Evolutionary conservation across 192 early-diverging fungal genomes (phyloP).

Genomic region (Coemansia sp.): DNA sequence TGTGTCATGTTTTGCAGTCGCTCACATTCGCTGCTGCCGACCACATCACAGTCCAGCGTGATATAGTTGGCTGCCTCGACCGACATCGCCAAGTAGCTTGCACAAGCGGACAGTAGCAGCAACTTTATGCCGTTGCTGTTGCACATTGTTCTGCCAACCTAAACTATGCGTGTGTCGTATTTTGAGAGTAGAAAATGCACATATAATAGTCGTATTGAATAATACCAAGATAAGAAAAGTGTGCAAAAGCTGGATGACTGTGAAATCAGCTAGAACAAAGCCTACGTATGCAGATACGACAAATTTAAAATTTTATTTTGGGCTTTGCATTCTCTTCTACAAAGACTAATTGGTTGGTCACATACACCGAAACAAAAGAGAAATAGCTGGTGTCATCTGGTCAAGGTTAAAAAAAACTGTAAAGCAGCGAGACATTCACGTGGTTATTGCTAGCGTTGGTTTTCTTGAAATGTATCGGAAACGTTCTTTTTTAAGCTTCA

Average conservation of each 20-base stretch:
- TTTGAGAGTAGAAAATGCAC: background rate
- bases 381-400: background rate
- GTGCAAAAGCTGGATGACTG: background rate
- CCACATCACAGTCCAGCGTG: constrained; percentile 6
- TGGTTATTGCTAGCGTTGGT: background rate
- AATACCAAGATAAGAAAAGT: background rate
- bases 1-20: background rate
- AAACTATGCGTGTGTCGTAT: background rate
- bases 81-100: background rate
- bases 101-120: background rate
- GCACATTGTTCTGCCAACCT: background rate
- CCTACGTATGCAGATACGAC: no score
- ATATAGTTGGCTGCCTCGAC: constrained; percentile 1
- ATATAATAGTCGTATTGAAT: background rate
- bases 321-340: background rate
- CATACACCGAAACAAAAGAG: background rate
- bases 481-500: no score
- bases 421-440: background rate
- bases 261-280: no score
- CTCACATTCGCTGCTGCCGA: constrained; percentile 3
- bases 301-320: background rate
- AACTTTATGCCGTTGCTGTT: background rate
- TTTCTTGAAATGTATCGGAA: no score
- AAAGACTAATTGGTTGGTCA: background rate
- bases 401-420: background rate